Percentiles rank a stretch among this genome's conserved stretches.
Conservation (phyloP, 352 stramenopile genomes). For the Globisporangium spinosum region DNA sequence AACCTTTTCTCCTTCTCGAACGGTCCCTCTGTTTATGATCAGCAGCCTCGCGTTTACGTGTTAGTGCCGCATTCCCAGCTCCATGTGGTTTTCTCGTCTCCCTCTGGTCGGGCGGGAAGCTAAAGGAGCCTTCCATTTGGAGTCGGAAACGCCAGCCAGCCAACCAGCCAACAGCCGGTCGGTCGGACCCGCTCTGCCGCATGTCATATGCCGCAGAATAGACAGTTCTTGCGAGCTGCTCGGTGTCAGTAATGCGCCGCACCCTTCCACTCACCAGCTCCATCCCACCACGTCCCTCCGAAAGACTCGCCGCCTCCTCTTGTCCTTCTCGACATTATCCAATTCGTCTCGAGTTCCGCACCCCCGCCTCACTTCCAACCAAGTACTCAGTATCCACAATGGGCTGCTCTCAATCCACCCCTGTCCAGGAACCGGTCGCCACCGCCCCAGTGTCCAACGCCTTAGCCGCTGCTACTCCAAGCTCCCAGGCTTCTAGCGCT, state of each 20-base stretch:
- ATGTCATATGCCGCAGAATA: constrained; percentile 1
- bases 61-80: constrained; percentile 6
- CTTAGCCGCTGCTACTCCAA: constrained; percentile 6
- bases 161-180: neutral
- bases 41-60: neutral
- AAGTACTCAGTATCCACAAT: constrained; percentile 32
- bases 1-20: neutral
- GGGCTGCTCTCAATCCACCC: constrained; percentile 75
- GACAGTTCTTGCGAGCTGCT: neutral
- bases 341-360: constrained; percentile 2
- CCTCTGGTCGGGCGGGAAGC: neutral
- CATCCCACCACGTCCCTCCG: neutral
- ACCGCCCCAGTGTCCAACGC: constrained; percentile 24
- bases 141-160: neutral
- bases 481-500: constrained; percentile 9
- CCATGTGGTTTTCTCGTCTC: constrained; percentile 6
- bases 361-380: constrained; percentile 9
- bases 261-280: neutral
- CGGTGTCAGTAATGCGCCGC: neutral
- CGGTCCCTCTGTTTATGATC: neutral
- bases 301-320: too few species aligned
- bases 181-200: neutral
- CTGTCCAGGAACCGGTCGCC: constrained; percentile 33
- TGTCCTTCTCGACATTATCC: constrained; percentile 7
- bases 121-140: neutral